phyloP scores from a whole-genome alignment of 2,329 filamentous ascomycete genomes.

The Fusarium coicis region DNA sequence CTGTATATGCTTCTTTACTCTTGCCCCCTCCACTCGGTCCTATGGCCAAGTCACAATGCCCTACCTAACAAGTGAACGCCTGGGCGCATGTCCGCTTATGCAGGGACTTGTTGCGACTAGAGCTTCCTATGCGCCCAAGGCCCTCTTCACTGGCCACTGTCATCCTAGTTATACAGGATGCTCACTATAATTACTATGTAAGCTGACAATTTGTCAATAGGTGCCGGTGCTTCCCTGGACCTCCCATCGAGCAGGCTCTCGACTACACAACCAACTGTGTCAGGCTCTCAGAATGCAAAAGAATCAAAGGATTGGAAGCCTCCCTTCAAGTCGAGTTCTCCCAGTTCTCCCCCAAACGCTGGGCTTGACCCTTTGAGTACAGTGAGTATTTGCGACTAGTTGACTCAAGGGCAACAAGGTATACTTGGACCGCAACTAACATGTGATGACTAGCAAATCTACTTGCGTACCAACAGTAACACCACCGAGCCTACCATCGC shows the following conservation, averaged over 20 bases:
- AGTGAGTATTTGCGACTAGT: conserved; percentile 39
- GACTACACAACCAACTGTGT: conserved; percentile 57
- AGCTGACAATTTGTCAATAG: conserved; percentile 41
- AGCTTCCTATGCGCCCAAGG: conserved; percentile 12
- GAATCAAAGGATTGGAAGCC: conserved; percentile 49
- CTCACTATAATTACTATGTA: conserved; percentile 29
- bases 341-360: conserved; percentile 40
- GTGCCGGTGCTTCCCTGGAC: conserved; percentile 39
- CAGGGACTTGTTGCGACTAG: conserved; percentile 20
- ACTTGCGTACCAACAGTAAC: conserved; percentile 52
- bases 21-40: conserved; percentile 4
- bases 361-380: conserved; percentile 54
- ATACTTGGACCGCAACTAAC: conserved; percentile 8
- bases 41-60: conserved; percentile 17
- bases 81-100: conserved; percentile 24
- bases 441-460: conserved; percentile 50
- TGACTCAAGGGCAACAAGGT: neutral
- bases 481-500: conserved; percentile 59
- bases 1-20: neutral
- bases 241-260: conserved; percentile 42
- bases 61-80: conserved; percentile 13
- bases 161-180: conserved; percentile 1
- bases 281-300: conserved; percentile 63
- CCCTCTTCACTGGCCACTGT: conserved; percentile 1
- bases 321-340: conserved; percentile 41